Conservation (phyloP, 345 rosid species). For the Pelargonium nanum region DNA sequence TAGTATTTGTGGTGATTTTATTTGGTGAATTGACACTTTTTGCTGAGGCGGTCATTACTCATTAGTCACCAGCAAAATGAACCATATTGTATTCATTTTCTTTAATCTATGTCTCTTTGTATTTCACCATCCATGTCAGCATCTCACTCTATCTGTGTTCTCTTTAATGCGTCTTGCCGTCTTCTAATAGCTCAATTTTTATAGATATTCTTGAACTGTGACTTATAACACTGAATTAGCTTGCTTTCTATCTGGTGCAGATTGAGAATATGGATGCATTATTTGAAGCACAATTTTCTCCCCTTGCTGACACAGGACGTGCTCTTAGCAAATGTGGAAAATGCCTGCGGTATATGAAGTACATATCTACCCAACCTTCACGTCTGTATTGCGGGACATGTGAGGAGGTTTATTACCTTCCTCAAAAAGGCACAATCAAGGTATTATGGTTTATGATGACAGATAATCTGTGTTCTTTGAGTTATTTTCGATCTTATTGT, state of each 20-base stretch:
- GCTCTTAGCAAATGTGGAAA: constrained; percentile 90
- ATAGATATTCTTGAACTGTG: neutral
- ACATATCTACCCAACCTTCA: constrained; percentile 66
- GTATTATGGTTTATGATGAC: constrained; percentile 15
- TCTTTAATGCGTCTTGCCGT: no score
- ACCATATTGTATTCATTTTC: no score
- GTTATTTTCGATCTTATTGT: no score
- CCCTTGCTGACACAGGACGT: constrained; percentile 74
- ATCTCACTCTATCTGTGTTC: no score
- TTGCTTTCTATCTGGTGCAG: constrained; percentile 26
- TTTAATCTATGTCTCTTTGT: no score
- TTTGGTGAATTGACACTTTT: no score
- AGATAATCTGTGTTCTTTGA: no score
- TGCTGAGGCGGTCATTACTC: no score
- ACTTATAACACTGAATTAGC: neutral
- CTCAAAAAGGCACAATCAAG: constrained; percentile 86
- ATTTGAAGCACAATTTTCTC: constrained; percentile 93
- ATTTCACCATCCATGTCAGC: no score
- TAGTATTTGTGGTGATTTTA: no score
- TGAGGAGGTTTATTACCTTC: constrained; percentile 93
- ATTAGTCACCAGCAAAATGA: no score
- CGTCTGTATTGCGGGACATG: constrained; percentile 86
- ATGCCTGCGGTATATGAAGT: constrained; percentile 91
- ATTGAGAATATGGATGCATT: constrained; percentile 88
- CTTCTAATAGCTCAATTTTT: neutral